Evolutionary conservation across 148 eudicot species (phyloP), one percentile per base, ranked within the genome.

Genomic region (Polygonum maritimum): DNA sequence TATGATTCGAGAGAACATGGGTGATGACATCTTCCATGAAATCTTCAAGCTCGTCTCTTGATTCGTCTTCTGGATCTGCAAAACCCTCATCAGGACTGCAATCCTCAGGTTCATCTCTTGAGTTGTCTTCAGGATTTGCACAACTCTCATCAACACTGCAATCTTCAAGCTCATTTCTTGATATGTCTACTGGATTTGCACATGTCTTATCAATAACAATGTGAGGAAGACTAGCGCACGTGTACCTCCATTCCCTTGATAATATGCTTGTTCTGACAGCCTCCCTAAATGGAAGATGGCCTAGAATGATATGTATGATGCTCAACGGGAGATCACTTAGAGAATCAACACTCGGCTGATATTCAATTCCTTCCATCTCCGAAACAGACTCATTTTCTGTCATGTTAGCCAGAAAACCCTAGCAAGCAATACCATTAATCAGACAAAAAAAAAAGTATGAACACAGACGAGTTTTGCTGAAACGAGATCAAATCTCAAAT

Each of bases 191-290:
- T 7, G 86, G 92, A 0, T 15, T 49, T 36, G 78, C 86, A 79
- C 88, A 84, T 62, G 79, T 73, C 48, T 88, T 88, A 78, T 77
- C 77, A 26, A 86, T 83, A 51, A 71, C 69, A 80, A 88, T 86
- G 33, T 83, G 80, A 4, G 86, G 82, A 83, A 86, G 75, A 75
- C 69, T 81, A 67, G 87, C 79, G 89, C 91, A 86, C 74, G 79
- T 85, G 76, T 86, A 88, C 72, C 89, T 81, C 91, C 89, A 88
- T 74, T 77, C 82, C 51, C 79, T 84, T 0, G 91, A 86, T 38
- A 88, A 73, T 51, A 83, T 76, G 80, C 91, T 86, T 12, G 85
- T 86, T 73, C 81, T 85, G 65, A 88, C 85, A 69, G 88, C 89
- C 74, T 88, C 91, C 13, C 18, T 49, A 2, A 49, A 12, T 18